Evolutionary conservation across 306 rosid genomes (phyloP).

Genomic region (Dalbergia cultrata): DNA sequence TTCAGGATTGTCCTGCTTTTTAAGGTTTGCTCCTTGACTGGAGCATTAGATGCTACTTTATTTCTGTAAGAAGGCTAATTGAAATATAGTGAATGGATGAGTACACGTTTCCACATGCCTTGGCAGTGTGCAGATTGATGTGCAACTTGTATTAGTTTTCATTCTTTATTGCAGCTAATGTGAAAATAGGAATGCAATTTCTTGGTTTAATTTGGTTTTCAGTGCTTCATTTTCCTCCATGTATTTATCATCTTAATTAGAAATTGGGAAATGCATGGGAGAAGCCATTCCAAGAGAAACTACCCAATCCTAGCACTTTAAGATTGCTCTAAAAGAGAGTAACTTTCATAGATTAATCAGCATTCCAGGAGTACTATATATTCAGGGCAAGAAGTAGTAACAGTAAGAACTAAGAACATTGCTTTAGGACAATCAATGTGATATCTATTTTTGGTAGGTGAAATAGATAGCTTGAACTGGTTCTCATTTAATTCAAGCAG

Average conservation of each 20-base stretch:
- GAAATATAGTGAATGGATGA: conserved; percentile 32
- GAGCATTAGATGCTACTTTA: conserved; percentile 39
- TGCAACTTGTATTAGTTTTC: not conserved
- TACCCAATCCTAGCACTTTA: conserved; percentile 4
- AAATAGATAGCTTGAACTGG: not conserved
- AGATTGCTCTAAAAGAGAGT: not conserved
- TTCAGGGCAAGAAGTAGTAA: not conserved
- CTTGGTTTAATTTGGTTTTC: not conserved
- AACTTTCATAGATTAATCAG: conserved; percentile 8
- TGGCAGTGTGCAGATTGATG: conserved; percentile 8
- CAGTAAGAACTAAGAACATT: not conserved
- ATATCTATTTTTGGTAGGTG: not conserved
- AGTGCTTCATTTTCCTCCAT: conserved; percentile 15
- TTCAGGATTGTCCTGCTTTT: conserved; percentile 19
- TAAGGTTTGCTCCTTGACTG: conserved; percentile 44
- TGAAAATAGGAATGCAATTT: conserved; percentile 15
- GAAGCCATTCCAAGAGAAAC: not conserved
- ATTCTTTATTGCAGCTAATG: not conserved
- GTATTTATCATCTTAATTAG: conserved; percentile 22
- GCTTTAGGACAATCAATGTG: not conserved
- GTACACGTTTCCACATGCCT: conserved; percentile 29
- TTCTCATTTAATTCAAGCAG: not conserved
- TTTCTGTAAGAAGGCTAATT: conserved; percentile 43
- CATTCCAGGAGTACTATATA: conserved; percentile 7
- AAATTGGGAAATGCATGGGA: conserved; percentile 6